phyloP scores from a whole-genome alignment of 176 grass and related monocot species.

The Typha latifolia region DNA sequence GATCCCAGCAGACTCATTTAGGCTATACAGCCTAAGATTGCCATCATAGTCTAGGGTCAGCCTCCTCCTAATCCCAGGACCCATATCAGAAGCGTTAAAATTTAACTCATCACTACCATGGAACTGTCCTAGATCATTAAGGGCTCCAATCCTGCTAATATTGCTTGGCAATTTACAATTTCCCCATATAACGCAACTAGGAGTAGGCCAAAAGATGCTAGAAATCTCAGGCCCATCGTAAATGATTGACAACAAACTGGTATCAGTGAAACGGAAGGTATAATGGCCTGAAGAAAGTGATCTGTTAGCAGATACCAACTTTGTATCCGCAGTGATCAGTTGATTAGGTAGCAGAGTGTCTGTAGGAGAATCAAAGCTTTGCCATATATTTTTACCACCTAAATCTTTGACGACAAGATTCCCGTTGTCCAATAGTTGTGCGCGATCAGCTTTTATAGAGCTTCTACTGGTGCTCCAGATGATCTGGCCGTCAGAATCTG shows the following conservation, averaged over 20 bases:
- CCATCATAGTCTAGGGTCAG: slow-evolving; percentile 3
- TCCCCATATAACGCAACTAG: background rate
- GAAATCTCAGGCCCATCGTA: slow-evolving; percentile 17
- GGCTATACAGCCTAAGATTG: slow-evolving; percentile 7
- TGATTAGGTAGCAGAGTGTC: slow-evolving; percentile 43
- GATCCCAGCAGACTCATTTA: background rate
- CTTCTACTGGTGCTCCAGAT: slow-evolving; percentile 23
- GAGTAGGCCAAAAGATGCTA: slow-evolving; percentile 43
- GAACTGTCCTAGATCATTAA: slow-evolving; percentile 17
- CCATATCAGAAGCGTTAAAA: slow-evolving; percentile 29
- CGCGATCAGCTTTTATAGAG: background rate
- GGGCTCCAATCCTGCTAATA: slow-evolving; percentile 16
- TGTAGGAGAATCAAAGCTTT: slow-evolving; percentile 53
- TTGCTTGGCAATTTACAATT: slow-evolving; percentile 25
- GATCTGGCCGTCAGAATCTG: slow-evolving; percentile 6
- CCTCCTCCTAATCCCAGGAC: slow-evolving; percentile 5
- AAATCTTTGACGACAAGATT: slow-evolving; percentile 33
- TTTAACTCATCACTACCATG: slow-evolving; percentile 12
- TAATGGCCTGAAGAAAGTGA: slow-evolving; percentile 17
- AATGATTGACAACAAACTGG: slow-evolving; percentile 17
- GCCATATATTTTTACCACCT: slow-evolving; percentile 18
- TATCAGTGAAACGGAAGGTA: slow-evolving; percentile 29
- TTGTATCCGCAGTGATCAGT: slow-evolving; percentile 23
- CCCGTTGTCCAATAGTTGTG: slow-evolving; percentile 26
- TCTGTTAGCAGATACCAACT: slow-evolving; percentile 24